Evolutionary conservation across 176 grass and related monocot species (phyloP), one percentile per base, ranked within the genome.

Genomic region (Cenchrus purpureus): DNA sequence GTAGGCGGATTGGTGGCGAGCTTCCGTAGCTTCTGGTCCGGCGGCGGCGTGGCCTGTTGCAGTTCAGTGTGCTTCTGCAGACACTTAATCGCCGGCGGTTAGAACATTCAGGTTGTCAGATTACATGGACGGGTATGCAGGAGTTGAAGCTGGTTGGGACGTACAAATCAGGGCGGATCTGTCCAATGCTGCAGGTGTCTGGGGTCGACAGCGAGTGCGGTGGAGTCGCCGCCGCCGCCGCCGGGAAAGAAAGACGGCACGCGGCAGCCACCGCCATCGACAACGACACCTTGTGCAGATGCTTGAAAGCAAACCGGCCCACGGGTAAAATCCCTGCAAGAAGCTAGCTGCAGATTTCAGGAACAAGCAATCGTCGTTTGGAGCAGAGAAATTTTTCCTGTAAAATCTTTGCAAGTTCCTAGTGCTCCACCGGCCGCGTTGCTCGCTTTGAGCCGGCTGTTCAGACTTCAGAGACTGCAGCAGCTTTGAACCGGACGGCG

Each of bases 101-200:
- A 4, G 82, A 76, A 12, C 68, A 42, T 76, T 76, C 19, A 71
- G 43, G 11, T 71, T 22, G 11, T 7, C 7, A n/a, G 45, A 56
- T 34, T 9, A 52, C 10, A 31, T 34, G 25, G 73, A 61, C 31
- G 43, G 10, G 83, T 48, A 34, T 34, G 34, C 34, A 49, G 63
- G 61, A 67, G 17, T 20, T 10, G 13, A n/a, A 8, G 58, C 54
- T 78, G 73, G 88, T 78, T 83, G 49, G 16, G 79, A 50, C 57
- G 69, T 74, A 52, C 20, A 81, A 56, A 87, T 81, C 85, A 87
- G 17, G 17, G 66, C 43, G 12, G 78, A 80, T 80, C 6, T 34
- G 20, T 68, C 51, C 52, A 19, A 81, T 64, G 12, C 31, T 11
- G 49, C 1, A 85, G 34, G 34, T 34, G 79, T 78, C 52, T 48